phyloP scores from a whole-genome alignment of 352 stramenopile genomes.

The Phytophthora syringae region DNA sequence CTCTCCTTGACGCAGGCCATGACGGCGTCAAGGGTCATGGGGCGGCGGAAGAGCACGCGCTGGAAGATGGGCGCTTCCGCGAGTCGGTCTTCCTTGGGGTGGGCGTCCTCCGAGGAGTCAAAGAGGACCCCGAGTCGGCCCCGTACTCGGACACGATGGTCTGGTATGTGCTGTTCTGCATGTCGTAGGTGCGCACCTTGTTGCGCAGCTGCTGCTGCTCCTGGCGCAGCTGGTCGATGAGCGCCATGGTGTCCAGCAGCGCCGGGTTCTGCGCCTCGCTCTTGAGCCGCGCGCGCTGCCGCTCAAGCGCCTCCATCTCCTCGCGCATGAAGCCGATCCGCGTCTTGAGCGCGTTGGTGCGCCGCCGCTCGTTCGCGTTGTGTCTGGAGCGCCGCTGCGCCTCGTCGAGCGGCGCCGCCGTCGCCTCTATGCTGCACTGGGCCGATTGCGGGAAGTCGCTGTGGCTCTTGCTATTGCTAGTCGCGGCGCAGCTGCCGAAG shows the following conservation, averaged over 20 bases:
- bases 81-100: slow-evolving; percentile 20
- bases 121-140: slow-evolving; percentile 3
- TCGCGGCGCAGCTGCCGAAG: slow-evolving; percentile 3
- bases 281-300: slow-evolving; percentile 51
- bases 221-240: slow-evolving; percentile 55
- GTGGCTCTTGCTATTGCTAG: background rate
- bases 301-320: slow-evolving; percentile 52
- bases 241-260: slow-evolving; percentile 42
- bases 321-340: slow-evolving; percentile 56
- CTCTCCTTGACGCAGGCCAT: slow-evolving; percentile 58
- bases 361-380: slow-evolving; percentile 68
- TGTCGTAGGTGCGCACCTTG: slow-evolving; percentile 47
- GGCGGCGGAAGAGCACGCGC: slow-evolving; percentile 48
- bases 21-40: slow-evolving; percentile 45
- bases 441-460: slow-evolving; percentile 10
- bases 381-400: slow-evolving; percentile 57
- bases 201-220: slow-evolving; percentile 45
- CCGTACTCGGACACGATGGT: slow-evolving; percentile 55
- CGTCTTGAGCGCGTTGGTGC: slow-evolving; percentile 62
- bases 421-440: slow-evolving; percentile 30
- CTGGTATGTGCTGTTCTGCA: slow-evolving; percentile 67
- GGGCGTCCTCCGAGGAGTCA: background rate
- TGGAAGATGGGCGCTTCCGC: slow-evolving; percentile 53
- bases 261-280: slow-evolving; percentile 22
- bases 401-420: slow-evolving; percentile 21